Evolutionary conservation across 2,329 filamentous ascomycete genomes (phyloP).

Genomic region (Bimuria novae-zelandiae): DNA sequence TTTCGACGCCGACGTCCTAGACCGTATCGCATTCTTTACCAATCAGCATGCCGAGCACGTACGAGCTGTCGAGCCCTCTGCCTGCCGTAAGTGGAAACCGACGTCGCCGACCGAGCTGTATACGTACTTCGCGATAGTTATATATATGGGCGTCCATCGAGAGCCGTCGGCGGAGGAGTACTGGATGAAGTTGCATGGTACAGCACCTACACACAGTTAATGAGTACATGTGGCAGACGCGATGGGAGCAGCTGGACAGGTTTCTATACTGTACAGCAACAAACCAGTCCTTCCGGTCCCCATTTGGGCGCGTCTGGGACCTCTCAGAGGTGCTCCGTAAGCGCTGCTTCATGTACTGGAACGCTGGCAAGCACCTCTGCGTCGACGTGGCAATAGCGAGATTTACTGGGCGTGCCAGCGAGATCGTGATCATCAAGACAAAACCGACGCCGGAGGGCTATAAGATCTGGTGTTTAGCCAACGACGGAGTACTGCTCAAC

Average conservation of each 20-base stretch:
- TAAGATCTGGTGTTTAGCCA: constrained; percentile 1
- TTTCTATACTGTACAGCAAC: background rate
- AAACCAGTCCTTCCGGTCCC: background rate
- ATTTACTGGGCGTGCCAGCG: background rate
- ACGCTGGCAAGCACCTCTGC: background rate
- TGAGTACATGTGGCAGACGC: background rate
- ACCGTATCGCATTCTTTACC: too few relatives aligned
- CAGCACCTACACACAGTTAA: background rate
- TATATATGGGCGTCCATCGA: background rate
- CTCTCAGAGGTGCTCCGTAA: background rate
- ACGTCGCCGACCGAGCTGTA: constrained; percentile 1
- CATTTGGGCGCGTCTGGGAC: constrained; percentile 3
- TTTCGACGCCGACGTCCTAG: too few relatives aligned
- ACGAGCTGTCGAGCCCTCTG: too few relatives aligned
- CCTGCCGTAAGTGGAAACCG: too few relatives aligned
- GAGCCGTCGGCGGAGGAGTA: background rate
- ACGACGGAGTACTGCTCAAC: background rate
- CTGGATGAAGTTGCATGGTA: background rate
- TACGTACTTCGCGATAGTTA: constrained; percentile 1
- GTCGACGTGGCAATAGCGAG: constrained; percentile 1
- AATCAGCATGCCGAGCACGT: too few relatives aligned
- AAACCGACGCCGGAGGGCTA: background rate
- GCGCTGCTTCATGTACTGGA: background rate
- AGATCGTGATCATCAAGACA: background rate
- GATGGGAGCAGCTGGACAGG: background rate